Percentiles rank a stretch among this genome's conserved stretches.
Conservation (phyloP, 495 filamentous ascomycete genomes). For the Gamarada debralockiae region DNA sequence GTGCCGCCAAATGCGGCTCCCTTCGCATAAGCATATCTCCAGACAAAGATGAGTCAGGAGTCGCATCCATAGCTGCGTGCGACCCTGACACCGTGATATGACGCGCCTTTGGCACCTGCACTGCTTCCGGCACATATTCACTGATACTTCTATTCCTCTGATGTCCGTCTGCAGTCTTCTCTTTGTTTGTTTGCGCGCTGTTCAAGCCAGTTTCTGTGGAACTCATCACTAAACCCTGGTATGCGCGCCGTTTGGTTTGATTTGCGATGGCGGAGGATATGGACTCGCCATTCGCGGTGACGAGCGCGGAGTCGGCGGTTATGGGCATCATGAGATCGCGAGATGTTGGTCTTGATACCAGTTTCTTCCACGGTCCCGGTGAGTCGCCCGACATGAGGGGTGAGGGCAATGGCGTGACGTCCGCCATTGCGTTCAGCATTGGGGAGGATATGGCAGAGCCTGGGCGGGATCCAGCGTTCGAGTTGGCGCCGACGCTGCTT, state of each 20-base stretch:
- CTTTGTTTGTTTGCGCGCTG: conserved; percentile 29
- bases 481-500: conserved; percentile 50
- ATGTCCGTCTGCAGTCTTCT: conserved; percentile 37
- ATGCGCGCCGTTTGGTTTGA: conserved; percentile 47
- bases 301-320: conserved; percentile 38
- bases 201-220: conserved; percentile 16
- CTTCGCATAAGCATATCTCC: conserved; percentile 60
- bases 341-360: conserved; percentile 35
- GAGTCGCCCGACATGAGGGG: conserved; percentile 71
- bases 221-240: conserved; percentile 33
- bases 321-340: conserved; percentile 37
- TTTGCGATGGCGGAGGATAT: conserved; percentile 41
- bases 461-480: conserved; percentile 35
- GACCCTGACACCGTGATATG: conserved; percentile 68
- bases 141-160: conserved; percentile 76
- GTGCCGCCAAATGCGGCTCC: conserved; percentile 74
- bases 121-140: conserved; percentile 74
- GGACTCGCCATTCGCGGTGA: conserved; percentile 48
- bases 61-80: conserved; percentile 37
- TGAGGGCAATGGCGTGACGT: conserved; percentile 91
- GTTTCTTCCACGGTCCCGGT: conserved; percentile 65
- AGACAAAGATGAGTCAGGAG: conserved; percentile 34
- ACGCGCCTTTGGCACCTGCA: conserved; percentile 59
- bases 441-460: conserved; percentile 62
- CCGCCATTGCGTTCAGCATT: conserved; percentile 74